phyloP scores from a whole-genome alignment of 108 stramenopile genomes.

The Fistulifera pelliculosa region DNA sequence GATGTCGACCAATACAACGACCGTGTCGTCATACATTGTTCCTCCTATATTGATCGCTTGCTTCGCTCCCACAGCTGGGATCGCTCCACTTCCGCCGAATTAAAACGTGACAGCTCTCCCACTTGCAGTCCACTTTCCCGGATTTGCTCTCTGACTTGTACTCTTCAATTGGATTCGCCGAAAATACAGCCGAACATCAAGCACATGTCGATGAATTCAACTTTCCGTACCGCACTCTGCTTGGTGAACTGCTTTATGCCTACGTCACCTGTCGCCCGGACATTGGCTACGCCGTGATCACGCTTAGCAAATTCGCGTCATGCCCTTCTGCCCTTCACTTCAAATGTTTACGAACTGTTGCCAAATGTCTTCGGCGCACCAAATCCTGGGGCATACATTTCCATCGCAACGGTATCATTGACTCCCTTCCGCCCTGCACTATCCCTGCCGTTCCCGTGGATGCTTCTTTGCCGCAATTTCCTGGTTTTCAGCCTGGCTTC shows the following conservation, averaged over 20 bases:
- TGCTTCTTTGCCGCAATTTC: background rate
- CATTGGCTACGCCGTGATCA: slow-evolving; percentile 18
- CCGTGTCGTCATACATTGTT: slow-evolving; percentile 19
- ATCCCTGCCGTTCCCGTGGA: too few species aligned
- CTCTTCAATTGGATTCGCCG: background rate
- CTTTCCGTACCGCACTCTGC: slow-evolving; percentile 17
- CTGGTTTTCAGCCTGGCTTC: background rate
- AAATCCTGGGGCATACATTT: slow-evolving; percentile 1
- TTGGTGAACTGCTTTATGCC: slow-evolving; percentile 36
- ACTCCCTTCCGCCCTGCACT: too few species aligned
- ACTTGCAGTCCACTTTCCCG: too few species aligned
- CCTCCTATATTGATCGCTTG: slow-evolving; percentile 22
- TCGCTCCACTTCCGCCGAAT: background rate
- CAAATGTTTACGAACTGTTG: slow-evolving; percentile 6
- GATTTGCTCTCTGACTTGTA: slow-evolving; percentile 2
- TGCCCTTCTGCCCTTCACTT: slow-evolving; percentile 18
- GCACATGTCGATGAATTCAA: background rate
- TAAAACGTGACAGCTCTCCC: too few species aligned
- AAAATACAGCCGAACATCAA: slow-evolving; percentile 5
- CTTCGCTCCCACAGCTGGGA: slow-evolving; percentile 24
- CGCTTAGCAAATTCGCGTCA: slow-evolving; percentile 7
- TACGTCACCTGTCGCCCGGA: slow-evolving; percentile 25
- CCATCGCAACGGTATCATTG: too few species aligned
- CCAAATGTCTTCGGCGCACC: slow-evolving; percentile 13
- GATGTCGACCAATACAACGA: slow-evolving; percentile 22